Percentiles rank a stretch among this genome's conserved stretches.
Conservation (phyloP, 1,284 basidiomycete species). For the Thelephora terrestris region DNA sequence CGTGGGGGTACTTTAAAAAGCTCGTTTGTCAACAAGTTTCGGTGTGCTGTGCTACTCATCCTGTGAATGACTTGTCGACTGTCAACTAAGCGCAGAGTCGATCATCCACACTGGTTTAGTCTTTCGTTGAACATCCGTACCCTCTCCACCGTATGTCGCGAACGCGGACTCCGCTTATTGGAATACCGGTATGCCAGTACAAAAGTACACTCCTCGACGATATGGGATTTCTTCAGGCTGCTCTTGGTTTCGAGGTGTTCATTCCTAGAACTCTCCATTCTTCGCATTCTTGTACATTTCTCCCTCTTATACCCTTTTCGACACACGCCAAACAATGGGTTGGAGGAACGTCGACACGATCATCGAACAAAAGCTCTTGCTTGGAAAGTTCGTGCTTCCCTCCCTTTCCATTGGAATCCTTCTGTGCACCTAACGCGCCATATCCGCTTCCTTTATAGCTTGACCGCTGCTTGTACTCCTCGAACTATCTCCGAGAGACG, state of each 20-base stretch:
- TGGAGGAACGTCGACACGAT: slow-evolving; percentile 70
- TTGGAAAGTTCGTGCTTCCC: slow-evolving; percentile 56
- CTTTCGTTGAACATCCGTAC: neutral
- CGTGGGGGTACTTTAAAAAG: no score
- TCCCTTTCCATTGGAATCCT: slow-evolving; percentile 16
- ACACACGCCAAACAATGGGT: slow-evolving; percentile 25
- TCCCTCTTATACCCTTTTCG: neutral
- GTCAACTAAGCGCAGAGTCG: neutral
- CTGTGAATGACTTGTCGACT: no score
- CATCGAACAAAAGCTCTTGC: slow-evolving; percentile 56
- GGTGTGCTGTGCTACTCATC: no score
- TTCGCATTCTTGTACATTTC: no score
- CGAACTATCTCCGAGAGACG: slow-evolving; percentile 63
- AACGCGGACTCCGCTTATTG: neutral
- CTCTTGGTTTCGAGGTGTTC: no score
- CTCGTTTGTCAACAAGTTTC: no score
- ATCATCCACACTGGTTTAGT: slow-evolving; percentile 1
- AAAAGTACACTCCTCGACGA: slow-evolving; percentile 1
- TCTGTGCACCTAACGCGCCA: slow-evolving; percentile 7
- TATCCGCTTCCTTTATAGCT: slow-evolving; percentile 29
- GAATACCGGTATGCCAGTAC: neutral
- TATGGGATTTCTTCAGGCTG: neutral
- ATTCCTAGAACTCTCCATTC: no score
- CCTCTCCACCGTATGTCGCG: neutral
- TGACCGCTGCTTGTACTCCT: slow-evolving; percentile 61